These are phyloP conservation scores for Rhizopus stolonifer DNA, from an alignment of 371 early-diverging fungal species.

Conservation along the genomic window DNA sequence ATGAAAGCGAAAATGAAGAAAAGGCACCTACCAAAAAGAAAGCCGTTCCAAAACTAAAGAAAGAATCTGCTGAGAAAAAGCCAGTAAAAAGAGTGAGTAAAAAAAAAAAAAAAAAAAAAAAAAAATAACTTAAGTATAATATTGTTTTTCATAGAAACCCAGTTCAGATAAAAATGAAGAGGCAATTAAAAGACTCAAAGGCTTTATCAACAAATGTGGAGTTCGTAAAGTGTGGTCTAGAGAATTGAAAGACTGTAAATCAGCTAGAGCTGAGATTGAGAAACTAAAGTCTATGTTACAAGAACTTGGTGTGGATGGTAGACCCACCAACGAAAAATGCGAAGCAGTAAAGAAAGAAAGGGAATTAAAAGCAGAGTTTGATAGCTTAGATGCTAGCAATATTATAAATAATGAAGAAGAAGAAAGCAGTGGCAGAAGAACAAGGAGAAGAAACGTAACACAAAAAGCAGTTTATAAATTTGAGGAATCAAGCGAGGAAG, in stretches of 20 bases:
- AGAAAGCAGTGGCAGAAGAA: constrained; percentile 4
- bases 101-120: neutral
- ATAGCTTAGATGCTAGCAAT: constrained; percentile 32
- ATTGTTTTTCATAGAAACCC: constrained; percentile 3
- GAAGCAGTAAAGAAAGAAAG: constrained; percentile 39
- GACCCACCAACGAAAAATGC: constrained; percentile 47
- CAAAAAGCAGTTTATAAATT: constrained; percentile 8
- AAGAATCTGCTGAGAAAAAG: neutral
- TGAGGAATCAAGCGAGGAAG: constrained; percentile 19
- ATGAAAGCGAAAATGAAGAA: constrained; percentile 3
- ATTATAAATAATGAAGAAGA: constrained; percentile 24
- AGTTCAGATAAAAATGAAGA: constrained; percentile 25
- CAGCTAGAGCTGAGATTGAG: constrained; percentile 15
- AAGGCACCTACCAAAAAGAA: neutral
- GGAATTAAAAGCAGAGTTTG: constrained; percentile 43
- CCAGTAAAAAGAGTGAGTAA: neutral
- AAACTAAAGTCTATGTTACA: constrained; percentile 20
- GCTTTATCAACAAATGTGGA: constrained; percentile 45
- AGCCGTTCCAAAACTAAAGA: neutral
- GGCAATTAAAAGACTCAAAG: constrained; percentile 40
- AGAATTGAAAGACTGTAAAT: constrained; percentile 32
- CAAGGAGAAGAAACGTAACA: constrained; percentile 13
- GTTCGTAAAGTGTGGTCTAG: constrained; percentile 45
- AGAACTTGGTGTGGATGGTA: constrained; percentile 31
- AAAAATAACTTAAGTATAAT: neutral